Evolutionary conservation across 148 eudicot species (phyloP).

Genomic region (Nepenthes gracilis): DNA sequence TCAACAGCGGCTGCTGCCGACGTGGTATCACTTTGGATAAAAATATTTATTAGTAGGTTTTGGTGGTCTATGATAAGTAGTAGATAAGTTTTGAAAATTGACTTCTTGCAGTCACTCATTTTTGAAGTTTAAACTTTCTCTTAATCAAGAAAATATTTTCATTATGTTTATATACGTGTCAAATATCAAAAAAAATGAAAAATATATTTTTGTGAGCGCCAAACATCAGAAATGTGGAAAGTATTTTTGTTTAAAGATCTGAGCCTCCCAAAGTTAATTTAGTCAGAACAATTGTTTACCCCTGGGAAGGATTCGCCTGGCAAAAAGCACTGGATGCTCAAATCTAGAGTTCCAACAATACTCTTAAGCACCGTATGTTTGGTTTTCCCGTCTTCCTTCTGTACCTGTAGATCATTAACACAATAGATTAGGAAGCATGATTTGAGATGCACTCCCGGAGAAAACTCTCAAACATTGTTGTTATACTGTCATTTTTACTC

Average conservation of each 20-base stretch:
- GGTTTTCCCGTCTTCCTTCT: slow-evolving; percentile 39
- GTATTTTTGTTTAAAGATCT: neutral
- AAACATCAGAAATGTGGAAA: neutral
- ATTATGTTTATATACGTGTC: too few relatives aligned
- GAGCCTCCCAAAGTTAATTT: neutral
- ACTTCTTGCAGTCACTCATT: neutral
- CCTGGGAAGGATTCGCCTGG: slow-evolving; percentile 71
- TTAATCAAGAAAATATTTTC: too few relatives aligned
- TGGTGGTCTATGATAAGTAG: too few relatives aligned
- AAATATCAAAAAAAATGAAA: neutral
- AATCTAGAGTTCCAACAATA: slow-evolving; percentile 78
- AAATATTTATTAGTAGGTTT: too few relatives aligned
- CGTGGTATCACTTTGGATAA: too few relatives aligned
- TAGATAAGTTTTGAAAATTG: too few relatives aligned
- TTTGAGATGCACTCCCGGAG: neutral
- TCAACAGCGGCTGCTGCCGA: too few relatives aligned
- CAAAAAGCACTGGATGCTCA: slow-evolving; percentile 48
- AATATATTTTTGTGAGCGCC: neutral
- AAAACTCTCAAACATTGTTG: neutral
- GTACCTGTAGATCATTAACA: slow-evolving; percentile 28
- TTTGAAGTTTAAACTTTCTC: too few relatives aligned
- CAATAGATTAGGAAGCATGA: neutral
- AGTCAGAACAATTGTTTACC: slow-evolving; percentile 30
- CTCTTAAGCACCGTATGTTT: slow-evolving; percentile 41
- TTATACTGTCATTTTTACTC: neutral